Evolutionary conservation across 305 asterid species (phyloP), one percentile per base, ranked within the genome.

Genomic region (Caryopteris hybrid): DNA sequence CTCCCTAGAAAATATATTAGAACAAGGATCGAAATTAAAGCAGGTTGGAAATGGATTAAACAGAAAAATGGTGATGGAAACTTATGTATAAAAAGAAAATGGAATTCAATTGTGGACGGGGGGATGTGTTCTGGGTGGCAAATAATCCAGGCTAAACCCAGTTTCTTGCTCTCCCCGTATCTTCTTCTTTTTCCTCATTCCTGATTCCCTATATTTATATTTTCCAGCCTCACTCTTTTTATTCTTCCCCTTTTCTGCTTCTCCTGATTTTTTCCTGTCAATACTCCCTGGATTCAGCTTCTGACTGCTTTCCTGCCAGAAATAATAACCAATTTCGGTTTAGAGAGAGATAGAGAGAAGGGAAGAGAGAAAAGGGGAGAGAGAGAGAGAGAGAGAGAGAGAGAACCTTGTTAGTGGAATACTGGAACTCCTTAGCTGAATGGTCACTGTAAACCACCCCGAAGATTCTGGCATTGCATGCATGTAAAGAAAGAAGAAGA

Each of bases 121-220:
- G n/a, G 88, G 88, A 18, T 80, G 88, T 10, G 88, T 83, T 71
- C 22, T 70, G 5, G 88, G 81, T 13, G 88, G 88, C 76, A 75
- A 72, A 70, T 83, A 83, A 70, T 83, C 85, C 21, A 75, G 27
- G 61, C 66, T 77, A 61, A 80, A 83, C 55, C 78, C 81, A 64
- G 76, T 69, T 11, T 78, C 76, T 47, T 57, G 58, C 25, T 75
- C 74, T 47, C 73, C 81, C 64, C 63, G n/a, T n/a, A n/a, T 73
- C 64, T 69, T 69, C 69, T 33, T 27, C 33, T 5, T 27, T 2
- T 27, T 5, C 3, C 33, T 27, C 6, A 3, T 31, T 31, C 36
- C 6, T 1, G 6, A 31, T 1, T 4, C 5, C 4, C 36, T 31
- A 31, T 1, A 5, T 1, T 5, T 31, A 31, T 1, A 0, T 0